Conservation (phyloP, 2,329 filamentous ascomycete genomes). For the Gliomastix tumulicola region DNA sequence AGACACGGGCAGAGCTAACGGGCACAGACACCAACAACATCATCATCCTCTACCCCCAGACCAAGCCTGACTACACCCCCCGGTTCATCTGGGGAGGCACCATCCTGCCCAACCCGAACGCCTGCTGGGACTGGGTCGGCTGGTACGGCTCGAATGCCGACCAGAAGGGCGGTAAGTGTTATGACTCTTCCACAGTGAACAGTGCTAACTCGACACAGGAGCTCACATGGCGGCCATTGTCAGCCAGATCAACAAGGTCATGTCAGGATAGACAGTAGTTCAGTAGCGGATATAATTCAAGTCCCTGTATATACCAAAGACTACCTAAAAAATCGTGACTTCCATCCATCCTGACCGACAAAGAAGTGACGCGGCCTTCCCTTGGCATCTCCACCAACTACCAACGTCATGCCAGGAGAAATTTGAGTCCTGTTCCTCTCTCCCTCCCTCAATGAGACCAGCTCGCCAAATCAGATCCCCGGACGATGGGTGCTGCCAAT, state of each 20-base stretch:
- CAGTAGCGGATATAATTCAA: no score
- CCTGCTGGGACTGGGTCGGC: conserved; percentile 6
- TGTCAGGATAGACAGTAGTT: conserved; percentile 12
- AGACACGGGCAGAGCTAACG: background rate
- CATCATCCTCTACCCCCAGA: conserved; percentile 5
- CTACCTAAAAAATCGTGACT: no score
- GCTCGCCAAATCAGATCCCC: no score
- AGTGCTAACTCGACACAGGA: background rate
- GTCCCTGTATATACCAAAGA: no score
- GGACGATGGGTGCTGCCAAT: no score
- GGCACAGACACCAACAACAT: conserved; percentile 4
- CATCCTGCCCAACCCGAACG: conserved; percentile 5
- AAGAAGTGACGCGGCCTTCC: no score
- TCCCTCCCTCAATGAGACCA: no score
- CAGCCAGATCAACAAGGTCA: conserved; percentile 2
- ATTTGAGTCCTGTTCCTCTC: no score
- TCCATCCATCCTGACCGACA: no score
- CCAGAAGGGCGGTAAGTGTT: conserved; percentile 5
- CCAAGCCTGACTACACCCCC: background rate
- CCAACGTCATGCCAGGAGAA: no score
- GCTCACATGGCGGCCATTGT: conserved; percentile 4
- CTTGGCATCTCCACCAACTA: no score
- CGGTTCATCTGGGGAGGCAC: conserved; percentile 2
- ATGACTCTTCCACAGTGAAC: background rate
- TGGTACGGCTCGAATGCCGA: conserved; percentile 7